Conservation (phyloP, 225 moss, liverwort and hornwort genomes). For the Bryum argenteum region DNA sequence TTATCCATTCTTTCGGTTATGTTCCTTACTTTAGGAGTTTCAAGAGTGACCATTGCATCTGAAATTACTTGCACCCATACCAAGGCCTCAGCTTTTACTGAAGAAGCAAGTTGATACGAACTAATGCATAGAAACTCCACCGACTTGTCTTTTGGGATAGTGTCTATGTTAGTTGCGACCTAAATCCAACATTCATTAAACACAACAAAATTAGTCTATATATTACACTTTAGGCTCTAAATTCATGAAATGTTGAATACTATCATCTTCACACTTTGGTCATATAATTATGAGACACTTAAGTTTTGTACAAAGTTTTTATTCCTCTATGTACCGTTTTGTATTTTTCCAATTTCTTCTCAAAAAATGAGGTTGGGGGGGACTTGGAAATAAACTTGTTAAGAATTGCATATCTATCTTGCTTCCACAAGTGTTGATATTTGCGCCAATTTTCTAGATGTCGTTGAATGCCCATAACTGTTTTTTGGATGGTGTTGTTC, state of each 20-base stretch:
- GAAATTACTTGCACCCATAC: slow-evolving; percentile 69
- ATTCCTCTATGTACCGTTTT: slow-evolving; percentile 40
- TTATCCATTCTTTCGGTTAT: slow-evolving; percentile 57
- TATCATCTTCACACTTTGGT: too few species aligned
- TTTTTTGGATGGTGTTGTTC: slow-evolving; percentile 74
- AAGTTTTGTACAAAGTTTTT: too few species aligned
- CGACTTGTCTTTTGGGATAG: slow-evolving; percentile 61
- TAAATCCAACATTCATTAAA: neutral
- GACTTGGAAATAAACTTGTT: slow-evolving; percentile 60
- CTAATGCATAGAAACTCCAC: slow-evolving; percentile 77
- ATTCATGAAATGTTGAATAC: too few species aligned
- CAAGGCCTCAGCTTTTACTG: slow-evolving; percentile 61
- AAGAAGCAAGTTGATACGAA: slow-evolving; percentile 73
- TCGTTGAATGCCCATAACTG: slow-evolving; percentile 74
- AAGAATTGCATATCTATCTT: slow-evolving; percentile 60
- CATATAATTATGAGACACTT: too few species aligned
- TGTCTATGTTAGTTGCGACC: slow-evolving; percentile 67
- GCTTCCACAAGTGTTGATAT: slow-evolving; percentile 94
- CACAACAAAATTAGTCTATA: neutral
- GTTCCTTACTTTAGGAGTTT: slow-evolving; percentile 53
- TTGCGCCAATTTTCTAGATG: slow-evolving; percentile 87
- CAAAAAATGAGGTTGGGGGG: slow-evolving; percentile 59
- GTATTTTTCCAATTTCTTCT: slow-evolving; percentile 86
- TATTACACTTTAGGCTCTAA: too few species aligned
- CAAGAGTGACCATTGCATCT: slow-evolving; percentile 60